These are phyloP conservation scores for Sistotremastrum suecicum DNA, from an alignment of 768 basidiomycete species.

Conservation along the genomic window DNA sequence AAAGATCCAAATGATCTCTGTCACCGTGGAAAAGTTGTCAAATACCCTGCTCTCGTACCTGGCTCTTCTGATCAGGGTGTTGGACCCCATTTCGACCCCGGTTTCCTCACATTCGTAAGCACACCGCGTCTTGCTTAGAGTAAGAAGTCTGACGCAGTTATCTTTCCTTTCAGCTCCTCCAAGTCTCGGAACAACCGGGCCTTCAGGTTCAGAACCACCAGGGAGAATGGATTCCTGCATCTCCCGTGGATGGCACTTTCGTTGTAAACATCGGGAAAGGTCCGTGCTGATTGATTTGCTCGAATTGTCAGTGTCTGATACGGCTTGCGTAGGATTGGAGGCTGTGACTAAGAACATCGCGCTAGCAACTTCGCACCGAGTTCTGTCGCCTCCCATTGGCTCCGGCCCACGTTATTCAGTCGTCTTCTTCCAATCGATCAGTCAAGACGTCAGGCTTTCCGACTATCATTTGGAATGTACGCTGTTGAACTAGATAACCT, in stretches of 20 bases:
- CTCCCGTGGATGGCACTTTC: conserved; percentile 66
- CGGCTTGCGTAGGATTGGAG: conserved; percentile 42
- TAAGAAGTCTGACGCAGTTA: neutral
- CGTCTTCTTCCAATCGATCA: conserved; percentile 77
- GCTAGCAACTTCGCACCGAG: conserved; percentile 70
- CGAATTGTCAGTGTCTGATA: no score
- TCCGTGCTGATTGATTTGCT: conserved; percentile 9
- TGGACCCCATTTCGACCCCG: conserved; percentile 73
- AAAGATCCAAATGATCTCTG: conserved; percentile 49
- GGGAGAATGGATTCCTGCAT: conserved; percentile 72
- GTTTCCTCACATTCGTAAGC: conserved; percentile 68
- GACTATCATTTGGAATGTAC: conserved; percentile 31
- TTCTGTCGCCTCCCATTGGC: conserved; percentile 45
- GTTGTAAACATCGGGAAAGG: conserved; percentile 77
- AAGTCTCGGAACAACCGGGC: conserved; percentile 64
- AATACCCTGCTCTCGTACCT: conserved; percentile 49
- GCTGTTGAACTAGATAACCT: conserved; percentile 26
- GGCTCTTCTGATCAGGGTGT: conserved; percentile 53
- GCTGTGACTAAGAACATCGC: conserved; percentile 63
- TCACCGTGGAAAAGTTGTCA: conserved; percentile 41
- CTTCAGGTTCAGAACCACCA: conserved; percentile 72
- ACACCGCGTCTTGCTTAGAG: neutral
- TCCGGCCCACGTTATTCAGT: conserved; percentile 63
- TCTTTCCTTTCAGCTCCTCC: conserved; percentile 39
- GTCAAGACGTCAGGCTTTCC: conserved; percentile 35